phyloP scores from a whole-genome alignment of 306 rosid species.

The Malus orientalis region DNA sequence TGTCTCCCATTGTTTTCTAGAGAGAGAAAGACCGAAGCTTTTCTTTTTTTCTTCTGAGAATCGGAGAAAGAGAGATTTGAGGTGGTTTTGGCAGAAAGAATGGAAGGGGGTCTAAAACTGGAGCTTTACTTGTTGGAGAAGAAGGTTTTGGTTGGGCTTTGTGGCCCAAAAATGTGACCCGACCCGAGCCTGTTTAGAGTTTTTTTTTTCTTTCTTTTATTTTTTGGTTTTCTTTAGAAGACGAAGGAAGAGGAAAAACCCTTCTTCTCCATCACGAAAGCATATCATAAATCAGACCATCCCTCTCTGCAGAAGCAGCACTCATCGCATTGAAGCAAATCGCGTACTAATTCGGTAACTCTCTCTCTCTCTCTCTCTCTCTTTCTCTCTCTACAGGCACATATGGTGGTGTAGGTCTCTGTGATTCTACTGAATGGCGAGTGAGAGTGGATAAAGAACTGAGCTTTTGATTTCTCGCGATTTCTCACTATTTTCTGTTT shows the following conservation, averaged over 20 bases:
- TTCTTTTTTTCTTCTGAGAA: background rate
- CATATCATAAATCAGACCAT: background rate
- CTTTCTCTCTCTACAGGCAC: background rate
- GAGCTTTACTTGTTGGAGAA: constrained; percentile 20
- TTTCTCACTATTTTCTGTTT: background rate
- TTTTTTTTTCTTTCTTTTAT: background rate
- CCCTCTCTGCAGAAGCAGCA: background rate
- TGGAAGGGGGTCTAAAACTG: background rate
- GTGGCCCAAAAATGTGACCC: background rate
- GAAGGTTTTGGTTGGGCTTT: constrained; percentile 16
- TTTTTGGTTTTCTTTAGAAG: background rate
- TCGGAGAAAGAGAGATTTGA: background rate
- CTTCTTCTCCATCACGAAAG: constrained; percentile 17
- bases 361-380: background rate
- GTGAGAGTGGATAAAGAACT: background rate
- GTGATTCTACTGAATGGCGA: background rate
- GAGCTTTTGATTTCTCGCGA: background rate
- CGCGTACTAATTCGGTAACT: background rate
- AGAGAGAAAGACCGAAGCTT: background rate
- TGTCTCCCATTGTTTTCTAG: constrained; percentile 37
- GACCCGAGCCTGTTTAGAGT: background rate
- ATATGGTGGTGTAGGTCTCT: background rate
- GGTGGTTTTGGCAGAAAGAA: background rate
- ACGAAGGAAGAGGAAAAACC: background rate
- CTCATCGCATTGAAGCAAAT: background rate